A percentile compares a stretch with the other conserved stretches of the same genome.
Evolutionary conservation across 1,284 basidiomycete species (phyloP).

Genomic region (Dichomitus squalens): DNA sequence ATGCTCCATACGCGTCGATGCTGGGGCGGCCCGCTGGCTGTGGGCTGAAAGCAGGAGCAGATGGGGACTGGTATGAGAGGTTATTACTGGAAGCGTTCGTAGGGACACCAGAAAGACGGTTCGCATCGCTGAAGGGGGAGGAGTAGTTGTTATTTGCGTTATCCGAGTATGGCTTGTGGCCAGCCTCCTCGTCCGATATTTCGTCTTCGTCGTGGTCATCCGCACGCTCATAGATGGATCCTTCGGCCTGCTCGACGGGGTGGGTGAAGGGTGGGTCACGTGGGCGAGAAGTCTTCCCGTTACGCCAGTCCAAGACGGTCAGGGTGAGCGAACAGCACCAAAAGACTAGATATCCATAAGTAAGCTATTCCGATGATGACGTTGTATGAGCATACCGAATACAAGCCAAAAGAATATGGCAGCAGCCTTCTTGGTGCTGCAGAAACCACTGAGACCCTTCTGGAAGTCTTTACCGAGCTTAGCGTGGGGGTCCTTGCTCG

Average conservation of each 20-base stretch:
- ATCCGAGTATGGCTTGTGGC: slow-evolving; percentile 23
- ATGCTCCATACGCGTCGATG: slow-evolving; percentile 86
- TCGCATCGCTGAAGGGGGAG: slow-evolving; percentile 57
- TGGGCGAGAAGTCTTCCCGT: slow-evolving; percentile 58
- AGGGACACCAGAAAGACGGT: slow-evolving; percentile 38
- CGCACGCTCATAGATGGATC: slow-evolving; percentile 42
- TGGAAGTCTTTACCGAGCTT: slow-evolving; percentile 68
- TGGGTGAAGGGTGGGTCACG: slow-evolving; percentile 73
- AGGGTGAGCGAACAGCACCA: slow-evolving; percentile 68
- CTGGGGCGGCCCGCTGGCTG: slow-evolving; percentile 53
- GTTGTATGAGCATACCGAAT: slow-evolving; percentile 47
- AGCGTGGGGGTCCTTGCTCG: slow-evolving; percentile 59
- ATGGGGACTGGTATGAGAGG: slow-evolving; percentile 30
- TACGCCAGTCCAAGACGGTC: slow-evolving; percentile 72
- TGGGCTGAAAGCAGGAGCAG: slow-evolving; percentile 33
- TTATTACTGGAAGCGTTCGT: slow-evolving; percentile 28
- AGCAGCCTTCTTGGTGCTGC: slow-evolving; percentile 86
- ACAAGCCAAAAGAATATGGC: slow-evolving; percentile 88
- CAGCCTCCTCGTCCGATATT: slow-evolving; percentile 37
- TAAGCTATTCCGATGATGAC: neutral
- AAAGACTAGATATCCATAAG: slow-evolving; percentile 44
- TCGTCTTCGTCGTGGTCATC: slow-evolving; percentile 37
- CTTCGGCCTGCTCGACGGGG: slow-evolving; percentile 50
- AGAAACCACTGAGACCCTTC: slow-evolving; percentile 75
- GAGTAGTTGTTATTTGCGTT: slow-evolving; percentile 35